Evolutionary conservation across 129 eudicot species (phyloP).

Genomic region (Centrapalus pauciflorus): DNA sequence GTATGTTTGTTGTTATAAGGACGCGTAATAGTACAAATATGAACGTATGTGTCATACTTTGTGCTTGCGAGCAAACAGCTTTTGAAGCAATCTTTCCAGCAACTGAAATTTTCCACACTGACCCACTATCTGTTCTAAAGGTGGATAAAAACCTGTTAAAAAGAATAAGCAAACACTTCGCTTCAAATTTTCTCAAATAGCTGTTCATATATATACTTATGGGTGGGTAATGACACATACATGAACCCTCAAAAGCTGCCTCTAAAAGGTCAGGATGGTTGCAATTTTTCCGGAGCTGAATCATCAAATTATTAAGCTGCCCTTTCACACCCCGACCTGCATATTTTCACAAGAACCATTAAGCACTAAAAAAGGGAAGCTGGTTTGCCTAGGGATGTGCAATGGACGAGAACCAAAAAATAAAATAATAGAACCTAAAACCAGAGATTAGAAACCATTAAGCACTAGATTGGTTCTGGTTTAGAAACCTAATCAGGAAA

Average conservation of each 20-base stretch:
- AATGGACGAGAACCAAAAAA: too few species aligned
- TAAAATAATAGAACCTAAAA: too few species aligned
- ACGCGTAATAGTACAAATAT: too few species aligned
- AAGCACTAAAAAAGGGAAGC: neutral
- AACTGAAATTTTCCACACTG: slow-evolving; percentile 93
- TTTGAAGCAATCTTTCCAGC: slow-evolving; percentile 60
- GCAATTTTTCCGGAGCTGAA: slow-evolving; percentile 93
- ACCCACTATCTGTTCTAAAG: slow-evolving; percentile 75
- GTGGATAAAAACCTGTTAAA: slow-evolving; percentile 72
- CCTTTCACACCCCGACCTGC: slow-evolving; percentile 66
- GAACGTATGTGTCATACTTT: slow-evolving; percentile 40
- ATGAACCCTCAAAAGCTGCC: slow-evolving; percentile 76
- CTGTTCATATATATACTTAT: neutral
- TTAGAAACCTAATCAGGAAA: too few species aligned
- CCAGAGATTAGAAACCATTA: too few species aligned
- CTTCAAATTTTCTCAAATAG: neutral
- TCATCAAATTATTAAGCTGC: slow-evolving; percentile 64
- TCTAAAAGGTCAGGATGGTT: slow-evolving; percentile 93
- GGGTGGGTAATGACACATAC: slow-evolving; percentile 39
- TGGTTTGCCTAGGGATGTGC: too few species aligned
- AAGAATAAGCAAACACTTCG: neutral
- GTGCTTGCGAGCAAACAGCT: slow-evolving; percentile 72
- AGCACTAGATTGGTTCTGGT: too few species aligned
- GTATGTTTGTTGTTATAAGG: too few species aligned
- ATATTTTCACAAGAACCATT: slow-evolving; percentile 9